phyloP scores from a whole-genome alignment of 345 rosid genomes.

The sweet orange (Citrus sinensis) region DVS_A1.0 CM039166.1:24407001-24407500 shows the following conservation, averaged over 20 bases:
- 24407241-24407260: neutral
- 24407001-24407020: too few relatives aligned
- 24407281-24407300: neutral
- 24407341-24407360: slow-evolving; percentile 19
- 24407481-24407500: neutral
- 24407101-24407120: too few relatives aligned
- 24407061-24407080: too few relatives aligned
- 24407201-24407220: neutral
- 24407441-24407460: neutral
- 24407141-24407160: neutral
- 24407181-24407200: neutral
- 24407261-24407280: neutral
- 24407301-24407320: slow-evolving; percentile 19
- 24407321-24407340: neutral
- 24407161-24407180: neutral
- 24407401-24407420: slow-evolving; percentile 41
- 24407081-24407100: too few relatives aligned
- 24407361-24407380: slow-evolving; percentile 37
- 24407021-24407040: too few relatives aligned
- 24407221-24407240: neutral
- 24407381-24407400: slow-evolving; percentile 86
- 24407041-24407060: too few relatives aligned
- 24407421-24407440: slow-evolving; percentile 31
- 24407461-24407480: neutral
- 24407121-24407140: too few relatives aligned